Base-by-base conservation (phyloP, 257 asterid genomes). In the Linderniella brevidens region DNA sequence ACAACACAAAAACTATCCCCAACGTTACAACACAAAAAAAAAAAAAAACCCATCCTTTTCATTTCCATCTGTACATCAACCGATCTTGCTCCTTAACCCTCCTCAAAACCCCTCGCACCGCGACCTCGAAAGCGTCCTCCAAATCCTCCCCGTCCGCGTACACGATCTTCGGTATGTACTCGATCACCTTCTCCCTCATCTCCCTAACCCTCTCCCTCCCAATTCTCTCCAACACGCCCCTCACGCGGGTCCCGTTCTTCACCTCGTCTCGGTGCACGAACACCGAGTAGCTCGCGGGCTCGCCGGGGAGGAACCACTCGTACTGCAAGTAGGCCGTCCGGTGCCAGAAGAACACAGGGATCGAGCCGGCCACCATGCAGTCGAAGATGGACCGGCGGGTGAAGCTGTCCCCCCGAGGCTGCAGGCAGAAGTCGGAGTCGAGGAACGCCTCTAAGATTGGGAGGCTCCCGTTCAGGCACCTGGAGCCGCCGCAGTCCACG, bases 311-410 rank as follows among this genome's bases (percentile, higher is more conserved):
- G 65, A 79, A 82, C 97, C 84, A 79, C 14, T 72, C 69, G 52
- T 82, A 86, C 74, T 86, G 97, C 54, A 56, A 11, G 54, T 82
- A 75, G 37, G 83, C 86, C 0, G 84, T 77, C 48, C 94, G 56
- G 41, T 52, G 63, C 97, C 94, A 86, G 78, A 86, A 86, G 4
- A 86, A 86, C 18, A 82, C 87, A 58, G 97, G 94, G 4, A 82
- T 67, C 1, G 97, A 72, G 40, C 97, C 97, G 46, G 94, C 93
- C n/a, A 86, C 37, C 97, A 86, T 74, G 63, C 97, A 86, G 49
- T 86, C 97, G 9, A 86, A 86, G 5, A 74, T 69, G 4, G 94
- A 82, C 52, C 94, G 68, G 39, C 97, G 66, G 0, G 97, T 86
- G 35, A 72, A 69, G 12, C 90, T 75, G 17, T 86, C 97, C 0